Conservation (phyloP, 768 basidiomycete genomes). For the Tylopilus sp. region DNA sequence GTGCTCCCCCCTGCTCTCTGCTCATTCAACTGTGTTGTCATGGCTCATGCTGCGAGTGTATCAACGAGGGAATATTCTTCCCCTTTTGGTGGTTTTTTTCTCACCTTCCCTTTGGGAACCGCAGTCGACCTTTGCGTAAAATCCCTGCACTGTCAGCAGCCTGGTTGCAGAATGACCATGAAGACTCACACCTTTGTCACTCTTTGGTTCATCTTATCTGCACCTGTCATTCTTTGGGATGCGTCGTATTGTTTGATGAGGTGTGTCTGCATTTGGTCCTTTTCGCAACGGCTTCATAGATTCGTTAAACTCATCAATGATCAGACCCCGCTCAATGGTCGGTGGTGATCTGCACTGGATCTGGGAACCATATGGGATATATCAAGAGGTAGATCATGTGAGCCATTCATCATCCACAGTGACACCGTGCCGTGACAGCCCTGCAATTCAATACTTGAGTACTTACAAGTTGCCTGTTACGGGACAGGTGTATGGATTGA, state of each 20-base stretch:
- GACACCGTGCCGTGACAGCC: too few relatives aligned
- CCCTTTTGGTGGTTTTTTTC: too few relatives aligned
- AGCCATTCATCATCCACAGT: conserved; percentile 10
- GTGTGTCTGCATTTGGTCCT: conserved; percentile 30
- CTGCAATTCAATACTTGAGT: too few relatives aligned
- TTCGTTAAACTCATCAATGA: background rate
- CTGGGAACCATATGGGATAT: conserved; percentile 79
- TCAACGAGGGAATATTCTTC: too few relatives aligned
- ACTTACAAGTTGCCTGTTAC: too few relatives aligned
- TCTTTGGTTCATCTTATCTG: conserved; percentile 60
- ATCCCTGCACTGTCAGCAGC: too few relatives aligned
- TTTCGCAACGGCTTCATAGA: background rate
- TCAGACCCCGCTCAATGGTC: conserved; percentile 81
- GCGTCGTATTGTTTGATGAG: conserved; percentile 77
- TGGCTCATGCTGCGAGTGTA: too few relatives aligned
- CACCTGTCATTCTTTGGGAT: conserved; percentile 69
- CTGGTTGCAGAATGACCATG: conserved; percentile 45
- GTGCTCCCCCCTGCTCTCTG: too few relatives aligned
- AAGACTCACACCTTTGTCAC: conserved; percentile 58
- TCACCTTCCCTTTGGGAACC: too few relatives aligned
- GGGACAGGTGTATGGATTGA: conserved; percentile 66
- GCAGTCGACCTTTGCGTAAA: too few relatives aligned
- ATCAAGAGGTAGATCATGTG: conserved; percentile 60
- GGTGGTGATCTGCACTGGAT: conserved; percentile 92
- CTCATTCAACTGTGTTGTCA: too few relatives aligned